phyloP scores from a whole-genome alignment of 202 grass and related monocot genomes.

The Panicum virgatum region DNA sequence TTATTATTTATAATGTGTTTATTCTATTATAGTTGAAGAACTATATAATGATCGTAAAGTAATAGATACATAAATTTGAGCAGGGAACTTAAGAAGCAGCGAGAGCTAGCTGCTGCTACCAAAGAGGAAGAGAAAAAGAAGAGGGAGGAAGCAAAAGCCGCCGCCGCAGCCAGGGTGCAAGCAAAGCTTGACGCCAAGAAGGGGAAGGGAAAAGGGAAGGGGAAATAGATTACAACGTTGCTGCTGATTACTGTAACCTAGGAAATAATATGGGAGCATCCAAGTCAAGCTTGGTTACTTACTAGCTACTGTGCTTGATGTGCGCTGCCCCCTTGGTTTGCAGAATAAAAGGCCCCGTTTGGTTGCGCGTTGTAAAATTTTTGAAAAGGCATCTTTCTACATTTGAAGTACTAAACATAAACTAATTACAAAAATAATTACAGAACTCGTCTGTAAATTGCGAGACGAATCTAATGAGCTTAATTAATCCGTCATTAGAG shows the following conservation, averaged over 20 bases:
- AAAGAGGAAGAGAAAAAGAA: slow-evolving; percentile 98
- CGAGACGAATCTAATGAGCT: too few species aligned
- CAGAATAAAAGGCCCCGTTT: too few species aligned
- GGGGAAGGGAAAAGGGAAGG: slow-evolving; percentile 88
- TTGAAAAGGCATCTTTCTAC: too few species aligned
- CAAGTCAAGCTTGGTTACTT: background rate
- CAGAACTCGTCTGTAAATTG: too few species aligned
- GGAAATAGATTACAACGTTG: slow-evolving; percentile 48
- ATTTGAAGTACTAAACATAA: too few species aligned
- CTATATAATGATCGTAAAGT: background rate
- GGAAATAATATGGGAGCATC: slow-evolving; percentile 37
- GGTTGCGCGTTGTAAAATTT: too few species aligned
- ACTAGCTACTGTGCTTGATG: background rate
- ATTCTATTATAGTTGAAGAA: background rate
- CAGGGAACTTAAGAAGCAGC: slow-evolving; percentile 88
- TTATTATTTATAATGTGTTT: background rate
- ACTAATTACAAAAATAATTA: too few species aligned
- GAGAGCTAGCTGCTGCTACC: slow-evolving; percentile 65
- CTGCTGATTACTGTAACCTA: slow-evolving; percentile 42
- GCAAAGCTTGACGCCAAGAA: slow-evolving; percentile 96
- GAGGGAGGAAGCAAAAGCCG: slow-evolving; percentile 90
- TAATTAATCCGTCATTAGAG: too few species aligned
- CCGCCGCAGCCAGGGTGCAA: slow-evolving; percentile 76
- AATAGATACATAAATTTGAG: slow-evolving; percentile 13
- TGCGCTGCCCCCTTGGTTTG: background rate